Evolutionary conservation across 108 stramenopile genomes (phyloP).

Genomic region (Pseudonitzschia pungens): DNA sequence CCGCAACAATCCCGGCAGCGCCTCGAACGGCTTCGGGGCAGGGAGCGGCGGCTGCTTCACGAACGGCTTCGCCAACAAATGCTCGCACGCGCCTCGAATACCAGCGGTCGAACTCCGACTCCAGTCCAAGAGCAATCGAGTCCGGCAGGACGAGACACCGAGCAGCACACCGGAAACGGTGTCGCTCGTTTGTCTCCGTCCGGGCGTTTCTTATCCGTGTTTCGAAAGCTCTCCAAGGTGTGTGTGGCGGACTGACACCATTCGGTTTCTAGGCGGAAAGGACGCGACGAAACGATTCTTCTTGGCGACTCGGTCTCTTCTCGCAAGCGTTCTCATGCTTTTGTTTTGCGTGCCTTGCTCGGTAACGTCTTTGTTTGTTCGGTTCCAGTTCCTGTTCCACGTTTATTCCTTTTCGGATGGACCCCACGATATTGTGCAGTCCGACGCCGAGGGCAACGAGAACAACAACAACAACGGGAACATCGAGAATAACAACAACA

Average conservation of each 20-base stretch:
- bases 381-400: neutral
- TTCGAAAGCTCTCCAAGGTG: slow-evolving; percentile 4
- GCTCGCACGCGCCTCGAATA: slow-evolving; percentile 22
- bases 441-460: neutral
- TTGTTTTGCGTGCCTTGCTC: neutral
- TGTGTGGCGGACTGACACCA: neutral
- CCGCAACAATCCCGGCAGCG: neutral
- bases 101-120: neutral
- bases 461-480: neutral
- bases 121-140: neutral
- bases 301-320: neutral
- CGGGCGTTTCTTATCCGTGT: neutral
- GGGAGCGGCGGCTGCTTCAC: slow-evolving; percentile 24
- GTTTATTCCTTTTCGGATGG: neutral
- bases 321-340: neutral
- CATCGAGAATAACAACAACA: neutral
- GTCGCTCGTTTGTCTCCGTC: neutral
- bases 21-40: slow-evolving; percentile 31
- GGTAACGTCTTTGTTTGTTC: neutral
- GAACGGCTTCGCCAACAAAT: slow-evolving; percentile 32
- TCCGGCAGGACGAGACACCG: neutral
- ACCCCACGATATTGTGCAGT: neutral
- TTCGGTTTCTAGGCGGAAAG: neutral
- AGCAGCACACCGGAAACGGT: neutral
- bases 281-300: neutral